Base-by-base conservation (phyloP, 495 filamentous ascomycete genomes). In the Penicillium cosmopolitanum region DNA sequence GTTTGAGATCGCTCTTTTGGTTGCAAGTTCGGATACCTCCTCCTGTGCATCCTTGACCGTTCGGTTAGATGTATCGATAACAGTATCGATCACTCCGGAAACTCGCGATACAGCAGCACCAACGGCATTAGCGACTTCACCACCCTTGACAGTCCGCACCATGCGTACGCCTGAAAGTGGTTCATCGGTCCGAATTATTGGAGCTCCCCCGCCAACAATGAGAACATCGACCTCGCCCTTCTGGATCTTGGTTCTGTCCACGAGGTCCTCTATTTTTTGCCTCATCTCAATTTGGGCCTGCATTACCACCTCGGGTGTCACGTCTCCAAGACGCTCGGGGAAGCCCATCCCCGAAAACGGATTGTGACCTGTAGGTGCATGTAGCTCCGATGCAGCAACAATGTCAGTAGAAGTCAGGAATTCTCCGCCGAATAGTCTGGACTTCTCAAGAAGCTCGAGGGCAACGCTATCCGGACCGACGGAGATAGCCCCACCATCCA, bases 391-490 rank as follows among this genome's bases (percentile, higher is more conserved):
- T 0, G 71, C 75, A 50, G 75, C 66, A 50, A 78, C 78, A 6
- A 78, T 78, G 62, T 85, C 76, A 12, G 80, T 83, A 18, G 80
- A 72, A 1, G 83, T 85, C 11, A 81, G 65, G 23, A 72, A 74
- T 2, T 73, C 67, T 8, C 83, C 82, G 36, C 82, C 83, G 65
- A 85, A 85, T 0, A 79, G 66, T 15, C 73, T 62, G 1, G 82
- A 71, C 43, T 84, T 78, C 36, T 73, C 62, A 8, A 75, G 73
- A 16, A 85, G 69, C 55, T 78, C 80, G 43, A 83, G 78, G 15
- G 80, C 84, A 3, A 86, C 85, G 34, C 77, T 80, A 33, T 87
- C 82, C 1, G 83, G 83, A 0, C 85, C 85, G 46, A 87, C 72
- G 2, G 73, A 76, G 1, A 80, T 18, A 5, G 57, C 44, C 13